Conservation (phyloP, 257 asterid species). For the Jacaranda copaia region DNA sequence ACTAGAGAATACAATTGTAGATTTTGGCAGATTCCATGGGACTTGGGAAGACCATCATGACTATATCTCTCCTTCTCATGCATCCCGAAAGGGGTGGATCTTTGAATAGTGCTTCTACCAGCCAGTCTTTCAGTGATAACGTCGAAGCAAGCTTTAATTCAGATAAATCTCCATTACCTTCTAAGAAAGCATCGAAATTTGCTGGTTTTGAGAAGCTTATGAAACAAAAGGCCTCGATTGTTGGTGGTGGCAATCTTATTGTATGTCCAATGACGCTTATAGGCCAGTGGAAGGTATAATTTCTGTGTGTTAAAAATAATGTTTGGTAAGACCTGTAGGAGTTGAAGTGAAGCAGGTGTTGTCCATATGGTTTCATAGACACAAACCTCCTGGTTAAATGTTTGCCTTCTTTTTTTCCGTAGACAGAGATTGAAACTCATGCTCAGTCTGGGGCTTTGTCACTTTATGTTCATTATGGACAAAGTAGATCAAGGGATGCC, state of each 20-base stretch:
- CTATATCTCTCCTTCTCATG: slow-evolving; percentile 85
- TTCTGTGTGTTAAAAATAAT: slow-evolving; percentile 14
- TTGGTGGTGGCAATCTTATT: slow-evolving; percentile 88
- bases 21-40: slow-evolving; percentile 99
- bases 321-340: slow-evolving; percentile 34
- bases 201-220: slow-evolving; percentile 70
- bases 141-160: slow-evolving; percentile 48
- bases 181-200: slow-evolving; percentile 58
- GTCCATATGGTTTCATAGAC: slow-evolving; percentile 2
- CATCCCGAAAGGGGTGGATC: slow-evolving; percentile 70
- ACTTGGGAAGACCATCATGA: slow-evolving; percentile 97
- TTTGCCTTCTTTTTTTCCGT: slow-evolving; percentile 32
- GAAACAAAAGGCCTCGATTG: slow-evolving; percentile 59
- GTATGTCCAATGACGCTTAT: slow-evolving; percentile 95
- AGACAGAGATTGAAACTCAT: slow-evolving; percentile 96
- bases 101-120: slow-evolving; percentile 49
- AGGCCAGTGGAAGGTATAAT: slow-evolving; percentile 97
- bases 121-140: slow-evolving; percentile 50
- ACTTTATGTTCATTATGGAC: slow-evolving; percentile 89
- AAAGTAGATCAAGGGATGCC: slow-evolving; percentile 85
- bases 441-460: slow-evolving; percentile 79
- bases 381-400: slow-evolving; percentile 37
- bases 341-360: slow-evolving; percentile 29
- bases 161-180: slow-evolving; percentile 59
- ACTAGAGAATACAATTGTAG: slow-evolving; percentile 55